These are phyloP conservation scores for Triticum urartu DNA, from an alignment of 176 grass and related monocot genomes.

Conservation along the genomic window DNA sequence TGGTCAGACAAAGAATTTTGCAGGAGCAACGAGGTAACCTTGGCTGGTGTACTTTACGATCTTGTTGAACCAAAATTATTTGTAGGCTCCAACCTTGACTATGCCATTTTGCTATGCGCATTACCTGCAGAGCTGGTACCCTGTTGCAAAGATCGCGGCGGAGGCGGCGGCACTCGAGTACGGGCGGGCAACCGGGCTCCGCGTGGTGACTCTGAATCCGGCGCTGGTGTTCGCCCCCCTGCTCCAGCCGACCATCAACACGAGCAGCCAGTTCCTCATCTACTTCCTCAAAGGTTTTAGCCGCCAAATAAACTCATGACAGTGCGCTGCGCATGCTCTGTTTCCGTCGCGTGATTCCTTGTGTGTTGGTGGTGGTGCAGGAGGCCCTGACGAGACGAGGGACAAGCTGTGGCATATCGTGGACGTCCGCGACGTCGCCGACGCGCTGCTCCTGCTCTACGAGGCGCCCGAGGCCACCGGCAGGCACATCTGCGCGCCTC, in stretches of 20 bases:
- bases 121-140: constrained; percentile 38
- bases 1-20: constrained; percentile 54
- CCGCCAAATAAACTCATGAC: too few relatives aligned
- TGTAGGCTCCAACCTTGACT: background rate
- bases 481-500: constrained; percentile 42
- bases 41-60: background rate
- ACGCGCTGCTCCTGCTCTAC: constrained; percentile 30
- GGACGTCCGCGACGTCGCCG: constrained; percentile 29
- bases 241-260: constrained; percentile 39
- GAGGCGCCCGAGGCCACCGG: constrained; percentile 25
- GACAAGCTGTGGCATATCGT: constrained; percentile 40
- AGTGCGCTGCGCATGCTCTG: background rate
- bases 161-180: constrained; percentile 41
- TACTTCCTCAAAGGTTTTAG: constrained; percentile 33
- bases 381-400: constrained; percentile 17
- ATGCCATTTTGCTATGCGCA: background rate
- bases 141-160: constrained; percentile 39
- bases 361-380: background rate
- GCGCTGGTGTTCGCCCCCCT: constrained; percentile 24
- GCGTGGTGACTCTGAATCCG: constrained; percentile 32
- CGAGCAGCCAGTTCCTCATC: constrained; percentile 32
- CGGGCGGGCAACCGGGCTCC: background rate
- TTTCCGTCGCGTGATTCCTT: background rate
- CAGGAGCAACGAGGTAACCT: constrained; percentile 29
- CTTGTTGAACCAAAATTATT: background rate